Base-by-base conservation (phyloP, 352 stramenopile genomes). In the Lagenidium giganteum region DNA sequence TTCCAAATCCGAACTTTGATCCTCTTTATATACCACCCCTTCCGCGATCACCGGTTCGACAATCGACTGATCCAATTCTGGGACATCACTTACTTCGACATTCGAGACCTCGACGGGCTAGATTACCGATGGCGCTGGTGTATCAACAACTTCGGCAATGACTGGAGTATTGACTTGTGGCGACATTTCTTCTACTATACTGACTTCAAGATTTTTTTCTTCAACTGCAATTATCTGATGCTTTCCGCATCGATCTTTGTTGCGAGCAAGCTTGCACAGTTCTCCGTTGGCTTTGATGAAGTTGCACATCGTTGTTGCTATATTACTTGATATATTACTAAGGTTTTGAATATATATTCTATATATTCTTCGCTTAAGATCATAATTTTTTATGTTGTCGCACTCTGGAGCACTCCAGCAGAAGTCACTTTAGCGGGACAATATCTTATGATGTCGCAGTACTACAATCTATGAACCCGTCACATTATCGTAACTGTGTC, bases 121-220 rank as follows among this genome's bases (percentile, higher is more conserved):
- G 20, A 50, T 41, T 23, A 23, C 42, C 42, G 42, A 50, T 50
- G 42, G 29, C 20, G 23, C 31, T 50, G n/a, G 42, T 30, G 20
- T 50, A 50, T 50, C 11, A 50, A 50, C 24, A 50, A 50, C 27
- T 20, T 21, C 42, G 32, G 28, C 28, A 14, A 32, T 32, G 14
- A 14, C 28, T 32, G 28, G 28, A 32, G 28, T 32, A 32, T 14
- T 14, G 9, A 32, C 28, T 50, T 42, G 30, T 9, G 42, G 30
- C 12, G 42, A 23, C 42, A 50, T 50, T 40, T 50, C 42, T 41
- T 50, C 42, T 50, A 50, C 42, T 50, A 50, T 47, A 34, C 13
- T 32, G 28, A 32, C 28, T 14, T 32, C 28, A 32, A 32, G 28
- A 32, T 32, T 32, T 14, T 32, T 32, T 32, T 32, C 9, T 32